Percentiles rank a stretch among this genome's conserved stretches.
Evolutionary conservation across 2,329 filamentous ascomycete genomes (phyloP).

Genomic region (Claviceps fusiformis): DNA sequence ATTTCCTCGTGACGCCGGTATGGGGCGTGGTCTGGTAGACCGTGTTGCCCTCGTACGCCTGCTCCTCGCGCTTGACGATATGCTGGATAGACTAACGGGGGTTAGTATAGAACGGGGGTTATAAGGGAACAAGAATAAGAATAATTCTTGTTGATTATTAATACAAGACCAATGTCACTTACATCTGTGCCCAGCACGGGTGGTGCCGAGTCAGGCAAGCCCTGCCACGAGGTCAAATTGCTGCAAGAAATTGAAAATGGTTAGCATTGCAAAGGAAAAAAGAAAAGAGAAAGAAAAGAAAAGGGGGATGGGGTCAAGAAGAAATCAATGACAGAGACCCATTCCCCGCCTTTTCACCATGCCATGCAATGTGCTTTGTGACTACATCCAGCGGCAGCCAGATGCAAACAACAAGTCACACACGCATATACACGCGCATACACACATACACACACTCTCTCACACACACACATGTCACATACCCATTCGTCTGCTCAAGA

Average conservation of each 20-base stretch:
- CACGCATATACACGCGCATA: background rate
- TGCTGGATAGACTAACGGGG: background rate
- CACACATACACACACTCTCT: no score
- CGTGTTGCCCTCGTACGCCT: background rate
- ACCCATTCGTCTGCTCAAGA: background rate
- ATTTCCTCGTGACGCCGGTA: slow-evolving; percentile 1
- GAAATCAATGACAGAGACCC: no score
- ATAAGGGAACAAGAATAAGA: background rate
- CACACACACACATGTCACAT: no score
- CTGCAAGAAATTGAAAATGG: background rate
- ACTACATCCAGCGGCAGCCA: no score
- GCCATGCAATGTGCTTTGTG: no score
- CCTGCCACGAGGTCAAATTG: background rate
- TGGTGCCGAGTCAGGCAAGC: background rate
- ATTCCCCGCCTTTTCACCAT: background rate
- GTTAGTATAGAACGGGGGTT: no score
- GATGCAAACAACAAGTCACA: no score
- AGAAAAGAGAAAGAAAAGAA: no score
- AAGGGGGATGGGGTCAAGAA: no score
- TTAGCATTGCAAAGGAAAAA: background rate
- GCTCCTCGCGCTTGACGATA: background rate
- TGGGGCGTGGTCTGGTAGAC: background rate
- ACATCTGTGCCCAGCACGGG: background rate
- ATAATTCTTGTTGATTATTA: background rate
- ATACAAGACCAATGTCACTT: background rate